phyloP scores from a whole-genome alignment of 2,329 filamentous ascomycete genomes.

The Tricladium varicosporioides region DNA sequence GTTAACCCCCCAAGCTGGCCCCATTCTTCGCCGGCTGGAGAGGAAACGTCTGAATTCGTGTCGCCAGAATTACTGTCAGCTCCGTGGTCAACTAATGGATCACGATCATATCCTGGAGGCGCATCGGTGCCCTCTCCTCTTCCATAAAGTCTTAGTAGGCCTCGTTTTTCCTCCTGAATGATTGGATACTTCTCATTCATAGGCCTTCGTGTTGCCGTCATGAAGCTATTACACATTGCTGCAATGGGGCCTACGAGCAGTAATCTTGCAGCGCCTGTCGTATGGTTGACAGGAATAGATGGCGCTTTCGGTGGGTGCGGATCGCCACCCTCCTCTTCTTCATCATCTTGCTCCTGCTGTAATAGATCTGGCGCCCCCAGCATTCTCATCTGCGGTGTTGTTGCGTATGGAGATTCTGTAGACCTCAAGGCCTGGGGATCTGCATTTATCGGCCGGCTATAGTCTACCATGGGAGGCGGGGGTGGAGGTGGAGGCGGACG shows the following conservation, averaged over 20 bases:
- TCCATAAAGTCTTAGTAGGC: constrained; percentile 72
- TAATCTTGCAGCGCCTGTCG: constrained; percentile 82
- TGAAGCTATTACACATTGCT: constrained; percentile 49
- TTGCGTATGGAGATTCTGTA: constrained; percentile 23
- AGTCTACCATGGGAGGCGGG: background rate
- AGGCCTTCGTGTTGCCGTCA: constrained; percentile 47
- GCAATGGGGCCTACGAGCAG: constrained; percentile 70
- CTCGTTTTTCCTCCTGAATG: constrained; percentile 69
- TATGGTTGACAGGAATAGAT: constrained; percentile 80
- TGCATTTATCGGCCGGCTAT: background rate
- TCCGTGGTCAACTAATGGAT: constrained; percentile 37
- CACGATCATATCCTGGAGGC: constrained; percentile 42
- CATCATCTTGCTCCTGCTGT: constrained; percentile 44
- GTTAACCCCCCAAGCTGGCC: constrained; percentile 50
- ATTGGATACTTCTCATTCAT: constrained; percentile 71
- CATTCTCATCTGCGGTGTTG: constrained; percentile 11
- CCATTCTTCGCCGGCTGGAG: constrained; percentile 54
- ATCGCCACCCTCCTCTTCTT: constrained; percentile 41
- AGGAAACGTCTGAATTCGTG: constrained; percentile 47
- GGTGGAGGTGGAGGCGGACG: background rate
- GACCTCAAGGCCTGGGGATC: constrained; percentile 1
- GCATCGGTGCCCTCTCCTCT: constrained; percentile 71
- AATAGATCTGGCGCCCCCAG: constrained; percentile 22
- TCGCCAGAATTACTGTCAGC: constrained; percentile 47
- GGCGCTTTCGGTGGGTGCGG: constrained; percentile 58